Percentiles rank a stretch among this genome's conserved stretches.
Evolutionary conservation across 2,329 filamentous ascomycete species (phyloP).

Genomic region (Chaetoscypha palmicola): DNA sequence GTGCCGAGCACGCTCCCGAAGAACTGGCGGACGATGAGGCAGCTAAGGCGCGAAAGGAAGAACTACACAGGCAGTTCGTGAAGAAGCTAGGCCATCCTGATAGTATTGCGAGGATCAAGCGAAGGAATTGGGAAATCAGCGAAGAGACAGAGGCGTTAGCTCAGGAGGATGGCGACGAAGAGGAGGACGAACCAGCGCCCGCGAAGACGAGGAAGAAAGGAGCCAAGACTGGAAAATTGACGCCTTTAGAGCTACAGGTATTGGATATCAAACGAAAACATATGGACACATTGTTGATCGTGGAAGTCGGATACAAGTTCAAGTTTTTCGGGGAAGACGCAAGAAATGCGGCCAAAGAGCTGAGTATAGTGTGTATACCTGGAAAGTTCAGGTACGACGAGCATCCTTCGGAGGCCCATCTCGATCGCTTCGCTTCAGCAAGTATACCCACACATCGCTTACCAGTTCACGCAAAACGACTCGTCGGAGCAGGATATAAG

Average conservation of each 20-base stretch:
- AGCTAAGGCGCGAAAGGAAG: slow-evolving; percentile 54
- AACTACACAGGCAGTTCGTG: slow-evolving; percentile 77
- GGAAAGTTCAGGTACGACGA: slow-evolving; percentile 94
- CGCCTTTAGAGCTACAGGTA: slow-evolving; percentile 88
- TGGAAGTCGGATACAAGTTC: slow-evolving; percentile 98
- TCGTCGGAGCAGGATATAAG: slow-evolving; percentile 89
- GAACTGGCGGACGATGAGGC: slow-evolving; percentile 43
- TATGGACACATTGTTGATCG: slow-evolving; percentile 80
- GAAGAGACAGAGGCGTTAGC: slow-evolving; percentile 43
- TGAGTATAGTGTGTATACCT: slow-evolving; percentile 94
- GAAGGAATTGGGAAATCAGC: slow-evolving; percentile 47
- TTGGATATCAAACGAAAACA: slow-evolving; percentile 90
- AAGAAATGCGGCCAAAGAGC: slow-evolving; percentile 75
- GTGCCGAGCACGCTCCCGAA: slow-evolving; percentile 27
- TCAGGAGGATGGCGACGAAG: slow-evolving; percentile 49
- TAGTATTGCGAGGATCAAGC: slow-evolving; percentile 59
- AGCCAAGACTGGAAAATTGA: slow-evolving; percentile 69
- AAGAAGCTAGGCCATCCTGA: slow-evolving; percentile 84
- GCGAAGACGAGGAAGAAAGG: slow-evolving; percentile 59
- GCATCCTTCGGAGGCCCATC: slow-evolving; percentile 84
- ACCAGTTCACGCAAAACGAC: slow-evolving; percentile 86
- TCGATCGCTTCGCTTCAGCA: slow-evolving; percentile 87
- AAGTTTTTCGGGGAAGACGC: slow-evolving; percentile 96
- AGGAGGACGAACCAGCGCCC: slow-evolving; percentile 45
- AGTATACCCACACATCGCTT: slow-evolving; percentile 91